These are phyloP conservation scores for Silene vulgaris DNA, from an alignment of 179 eudicot genomes.

Conservation along the genomic window DNA sequence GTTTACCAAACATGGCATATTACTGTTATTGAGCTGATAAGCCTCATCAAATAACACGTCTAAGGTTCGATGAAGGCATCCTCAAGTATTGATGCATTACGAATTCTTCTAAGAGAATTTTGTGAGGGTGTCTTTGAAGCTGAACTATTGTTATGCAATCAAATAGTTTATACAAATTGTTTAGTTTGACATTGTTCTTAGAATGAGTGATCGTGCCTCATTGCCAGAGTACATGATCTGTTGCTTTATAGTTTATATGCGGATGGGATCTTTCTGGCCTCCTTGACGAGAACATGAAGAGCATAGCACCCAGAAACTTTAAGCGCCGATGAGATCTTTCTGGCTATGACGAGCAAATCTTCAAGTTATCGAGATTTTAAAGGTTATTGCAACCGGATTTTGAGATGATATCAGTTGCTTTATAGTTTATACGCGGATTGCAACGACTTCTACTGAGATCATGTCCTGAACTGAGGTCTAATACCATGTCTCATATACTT, in stretches of 20 bases:
- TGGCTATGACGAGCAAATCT: conserved; percentile 54
- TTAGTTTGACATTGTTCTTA: background rate
- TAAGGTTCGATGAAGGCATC: too few relatives aligned
- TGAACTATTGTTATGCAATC: background rate
- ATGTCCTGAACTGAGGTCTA: background rate
- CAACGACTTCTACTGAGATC: background rate
- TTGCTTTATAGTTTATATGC: too few relatives aligned
- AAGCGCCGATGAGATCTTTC: conserved; percentile 70
- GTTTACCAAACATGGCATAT: too few relatives aligned
- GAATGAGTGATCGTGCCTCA: background rate
- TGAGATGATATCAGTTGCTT: too few relatives aligned
- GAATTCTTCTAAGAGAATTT: too few relatives aligned
- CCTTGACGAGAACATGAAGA: conserved; percentile 63
- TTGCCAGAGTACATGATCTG: background rate
- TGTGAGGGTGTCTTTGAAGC: too few relatives aligned
- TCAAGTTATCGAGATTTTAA: background rate
- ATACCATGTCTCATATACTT: conserved; percentile 18
- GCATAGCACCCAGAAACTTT: conserved; percentile 53
- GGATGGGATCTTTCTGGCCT: too few relatives aligned
- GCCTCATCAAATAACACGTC: too few relatives aligned
- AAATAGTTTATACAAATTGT: too few relatives aligned
- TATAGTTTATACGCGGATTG: too few relatives aligned
- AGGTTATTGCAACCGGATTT: background rate
- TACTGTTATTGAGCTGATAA: too few relatives aligned
- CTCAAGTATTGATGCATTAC: too few relatives aligned